Evolutionary conservation across 208 protist species (phyloP).

Genomic region (Acanthamoeba sp.): DNA sequence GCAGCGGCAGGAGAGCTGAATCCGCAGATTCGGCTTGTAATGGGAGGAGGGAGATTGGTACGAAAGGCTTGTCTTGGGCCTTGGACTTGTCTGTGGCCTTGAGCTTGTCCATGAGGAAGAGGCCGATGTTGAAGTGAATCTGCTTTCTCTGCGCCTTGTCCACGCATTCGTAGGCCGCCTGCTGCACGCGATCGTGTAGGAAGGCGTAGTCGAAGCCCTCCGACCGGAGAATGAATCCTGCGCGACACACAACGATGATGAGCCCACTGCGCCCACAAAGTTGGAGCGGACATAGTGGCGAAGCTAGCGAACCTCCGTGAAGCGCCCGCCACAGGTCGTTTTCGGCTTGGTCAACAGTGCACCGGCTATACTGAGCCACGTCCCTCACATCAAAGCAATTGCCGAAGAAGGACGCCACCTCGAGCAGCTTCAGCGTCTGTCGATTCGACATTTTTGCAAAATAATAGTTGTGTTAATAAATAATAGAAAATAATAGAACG

Average conservation of each 20-base stretch:
- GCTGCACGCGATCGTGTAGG: conserved; percentile 64
- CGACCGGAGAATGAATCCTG: conserved; percentile 25
- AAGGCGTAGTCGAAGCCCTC: conserved; percentile 56
- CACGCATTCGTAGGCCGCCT: conserved; percentile 53
- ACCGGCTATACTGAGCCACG: background rate
- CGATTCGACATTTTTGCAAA: too few species aligned
- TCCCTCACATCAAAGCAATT: conserved; percentile 46
- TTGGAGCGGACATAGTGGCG: background rate
- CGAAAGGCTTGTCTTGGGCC: background rate
- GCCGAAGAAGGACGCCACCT: conserved; percentile 50
- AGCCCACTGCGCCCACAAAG: background rate
- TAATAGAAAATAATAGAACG: too few species aligned
- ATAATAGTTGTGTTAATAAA: too few species aligned
- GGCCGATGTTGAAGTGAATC: conserved; percentile 6
- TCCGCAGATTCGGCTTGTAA: too few species aligned
- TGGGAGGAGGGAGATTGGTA: too few species aligned
- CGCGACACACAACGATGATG: background rate
- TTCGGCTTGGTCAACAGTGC: conserved; percentile 17
- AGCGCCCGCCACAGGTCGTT: conserved; percentile 35
- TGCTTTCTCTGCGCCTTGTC: conserved; percentile 3
- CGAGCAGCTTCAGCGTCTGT: conserved; percentile 46
- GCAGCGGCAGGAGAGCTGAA: too few species aligned
- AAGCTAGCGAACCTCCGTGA: background rate
- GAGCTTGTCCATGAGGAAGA: conserved; percentile 45
- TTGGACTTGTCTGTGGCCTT: background rate